Percentiles rank a stretch among this genome's conserved stretches.
Evolutionary conservation across 805 yeast genomes (phyloP).

Genomic region (Pichia cabralensis): DNA sequence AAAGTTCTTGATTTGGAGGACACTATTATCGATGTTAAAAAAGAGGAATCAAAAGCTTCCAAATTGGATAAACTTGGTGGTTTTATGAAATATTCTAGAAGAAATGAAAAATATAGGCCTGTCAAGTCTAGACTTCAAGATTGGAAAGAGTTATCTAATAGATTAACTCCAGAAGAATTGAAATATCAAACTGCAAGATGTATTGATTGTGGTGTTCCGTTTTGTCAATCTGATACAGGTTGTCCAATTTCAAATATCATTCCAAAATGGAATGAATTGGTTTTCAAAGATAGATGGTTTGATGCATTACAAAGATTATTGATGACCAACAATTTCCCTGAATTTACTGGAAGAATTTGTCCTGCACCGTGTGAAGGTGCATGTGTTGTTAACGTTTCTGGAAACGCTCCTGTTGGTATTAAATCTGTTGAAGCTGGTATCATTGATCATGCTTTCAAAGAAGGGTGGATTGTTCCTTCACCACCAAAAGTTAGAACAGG

Average conservation of each 20-base stretch:
- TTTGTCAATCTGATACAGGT: constrained; percentile 96
- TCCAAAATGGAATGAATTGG: constrained; percentile 97
- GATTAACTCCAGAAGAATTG: constrained; percentile 79
- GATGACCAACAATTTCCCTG: constrained; percentile 98
- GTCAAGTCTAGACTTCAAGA: constrained; percentile 70
- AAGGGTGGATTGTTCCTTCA: constrained; percentile 89
- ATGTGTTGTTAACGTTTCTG: constrained; percentile 73
- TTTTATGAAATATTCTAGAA: constrained; percentile 86
- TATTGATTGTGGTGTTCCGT: constrained; percentile 99
- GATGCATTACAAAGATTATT: constrained; percentile 84
- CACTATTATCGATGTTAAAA: constrained; percentile 58
- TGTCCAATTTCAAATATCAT: constrained; percentile 95
- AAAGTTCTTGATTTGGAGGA: constrained; percentile 85
- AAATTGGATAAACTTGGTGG: constrained; percentile 78
- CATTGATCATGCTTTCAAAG: constrained; percentile 90
- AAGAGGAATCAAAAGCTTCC: constrained; percentile 53
- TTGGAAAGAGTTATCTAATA: constrained; percentile 83
- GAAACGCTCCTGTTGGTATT: constrained; percentile 92
- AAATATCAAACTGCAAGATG: constrained; percentile 92
- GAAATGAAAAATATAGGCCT: constrained; percentile 77
- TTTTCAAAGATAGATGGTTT: constrained; percentile 89
- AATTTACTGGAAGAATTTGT: constrained; percentile 95
- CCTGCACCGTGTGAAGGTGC: constrained; percentile 99
- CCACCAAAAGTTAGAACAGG: constrained; percentile 81
- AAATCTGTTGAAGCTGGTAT: constrained; percentile 93